A percentile compares a stretch with the other conserved stretches of the same genome.
Conservation (phyloP, 1,284 basidiomycete species). For the Moesziomyces sp. region DNA sequence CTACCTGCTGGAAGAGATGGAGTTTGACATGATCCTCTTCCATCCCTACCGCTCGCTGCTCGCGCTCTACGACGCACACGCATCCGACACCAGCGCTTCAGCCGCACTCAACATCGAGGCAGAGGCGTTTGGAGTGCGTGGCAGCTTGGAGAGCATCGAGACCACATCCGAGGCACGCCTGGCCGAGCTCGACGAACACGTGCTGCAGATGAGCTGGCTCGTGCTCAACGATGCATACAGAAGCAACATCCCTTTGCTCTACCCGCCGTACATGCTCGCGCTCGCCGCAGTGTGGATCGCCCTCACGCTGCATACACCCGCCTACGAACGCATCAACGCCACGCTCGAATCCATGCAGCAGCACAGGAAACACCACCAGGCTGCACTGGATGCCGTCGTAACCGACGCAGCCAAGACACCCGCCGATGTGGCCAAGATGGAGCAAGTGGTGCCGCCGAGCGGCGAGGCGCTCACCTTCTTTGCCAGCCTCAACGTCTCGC, state of each 20-base stretch:
- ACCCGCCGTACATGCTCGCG: conserved; percentile 93
- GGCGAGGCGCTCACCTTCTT: conserved; percentile 79
- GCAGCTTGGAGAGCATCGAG: conserved; percentile 8
- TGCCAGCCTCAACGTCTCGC: conserved; percentile 83
- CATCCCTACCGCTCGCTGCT: conserved; percentile 91
- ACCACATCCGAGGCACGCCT: conserved; percentile 35
- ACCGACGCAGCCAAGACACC: conserved; percentile 2
- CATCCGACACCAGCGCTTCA: not conserved
- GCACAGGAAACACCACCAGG: conserved; percentile 60
- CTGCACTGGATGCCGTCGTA: conserved; percentile 54
- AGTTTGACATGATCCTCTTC: conserved; percentile 91
- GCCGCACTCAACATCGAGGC: conserved; percentile 11
- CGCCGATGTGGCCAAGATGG: conserved; percentile 31
- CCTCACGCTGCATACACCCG: conserved; percentile 46
- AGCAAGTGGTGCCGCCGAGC: conserved; percentile 62
- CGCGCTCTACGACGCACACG: conserved; percentile 75
- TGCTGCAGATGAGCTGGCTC: conserved; percentile 75
- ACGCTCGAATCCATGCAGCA: conserved; percentile 10
- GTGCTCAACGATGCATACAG: conserved; percentile 96
- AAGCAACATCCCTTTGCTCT: conserved; percentile 86
- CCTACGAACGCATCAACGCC: conserved; percentile 25
- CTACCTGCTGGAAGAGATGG: conserved; percentile 93
- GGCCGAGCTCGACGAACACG: conserved; percentile 70
- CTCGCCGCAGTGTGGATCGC: conserved; percentile 85
- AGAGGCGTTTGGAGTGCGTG: conserved; percentile 17